Evolutionary conservation across 2,329 filamentous ascomycete species (phyloP).

Genomic region (Daldinia sp.): DNA sequence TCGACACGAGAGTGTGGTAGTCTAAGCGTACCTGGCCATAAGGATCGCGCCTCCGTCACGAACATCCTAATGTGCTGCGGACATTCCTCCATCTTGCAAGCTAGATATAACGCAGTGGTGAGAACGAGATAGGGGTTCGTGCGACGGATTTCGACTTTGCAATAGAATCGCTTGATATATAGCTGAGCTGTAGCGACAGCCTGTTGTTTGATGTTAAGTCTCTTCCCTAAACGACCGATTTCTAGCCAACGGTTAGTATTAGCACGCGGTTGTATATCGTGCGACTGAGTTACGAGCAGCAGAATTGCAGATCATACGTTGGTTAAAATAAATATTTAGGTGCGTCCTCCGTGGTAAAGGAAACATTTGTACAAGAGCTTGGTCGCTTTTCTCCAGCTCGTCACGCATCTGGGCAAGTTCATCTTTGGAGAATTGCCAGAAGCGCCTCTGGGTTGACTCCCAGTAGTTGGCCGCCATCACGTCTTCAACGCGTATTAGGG

Average conservation of each 20-base stretch:
- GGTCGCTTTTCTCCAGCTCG: slow-evolving; percentile 81
- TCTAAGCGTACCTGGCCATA: slow-evolving; percentile 76
- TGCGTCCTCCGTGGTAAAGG: slow-evolving; percentile 85
- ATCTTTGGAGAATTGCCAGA: slow-evolving; percentile 91
- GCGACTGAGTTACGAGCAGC: slow-evolving; percentile 13
- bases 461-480: slow-evolving; percentile 95
- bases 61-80: slow-evolving; percentile 96
- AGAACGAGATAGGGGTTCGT: slow-evolving; percentile 95
- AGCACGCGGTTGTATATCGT: neutral
- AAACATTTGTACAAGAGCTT: slow-evolving; percentile 79
- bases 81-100: slow-evolving; percentile 98
- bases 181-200: slow-evolving; percentile 93
- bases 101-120: slow-evolving; percentile 93
- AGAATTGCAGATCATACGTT: slow-evolving; percentile 68
- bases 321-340: slow-evolving; percentile 91
- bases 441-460: slow-evolving; percentile 89
- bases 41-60: slow-evolving; percentile 83
- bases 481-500: neutral
- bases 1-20: slow-evolving; percentile 11
- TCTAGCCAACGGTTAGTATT: slow-evolving; percentile 62
- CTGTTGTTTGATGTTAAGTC: slow-evolving; percentile 88
- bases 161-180: slow-evolving; percentile 95
- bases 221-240: slow-evolving; percentile 84
- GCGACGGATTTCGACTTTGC: slow-evolving; percentile 87
- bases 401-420: slow-evolving; percentile 81